Evolutionary conservation across 345 rosid species (phyloP).

Genomic region (Bruguiera gymnorhiza): DNA sequence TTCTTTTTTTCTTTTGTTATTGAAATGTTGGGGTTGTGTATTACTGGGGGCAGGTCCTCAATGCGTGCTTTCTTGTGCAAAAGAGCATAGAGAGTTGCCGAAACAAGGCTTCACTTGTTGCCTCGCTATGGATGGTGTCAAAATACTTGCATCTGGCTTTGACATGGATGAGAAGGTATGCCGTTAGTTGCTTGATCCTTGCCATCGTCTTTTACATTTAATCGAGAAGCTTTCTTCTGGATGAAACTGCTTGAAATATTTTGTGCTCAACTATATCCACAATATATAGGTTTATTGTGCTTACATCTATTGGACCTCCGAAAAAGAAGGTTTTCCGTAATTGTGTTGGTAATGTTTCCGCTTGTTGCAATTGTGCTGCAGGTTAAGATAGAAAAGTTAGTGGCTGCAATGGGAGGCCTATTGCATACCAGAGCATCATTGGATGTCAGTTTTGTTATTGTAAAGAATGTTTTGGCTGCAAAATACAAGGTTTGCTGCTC

Average conservation of each 20-base stretch:
- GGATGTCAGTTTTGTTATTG: slow-evolving; percentile 84
- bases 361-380: slow-evolving; percentile 38
- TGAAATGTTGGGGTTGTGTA: background rate
- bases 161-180: slow-evolving; percentile 76
- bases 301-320: too few species aligned
- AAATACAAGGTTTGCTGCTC: slow-evolving; percentile 73
- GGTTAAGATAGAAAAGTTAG: slow-evolving; percentile 72
- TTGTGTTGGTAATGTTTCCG: slow-evolving; percentile 1
- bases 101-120: slow-evolving; percentile 79
- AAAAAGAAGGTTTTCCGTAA: too few species aligned
- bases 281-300: too few species aligned
- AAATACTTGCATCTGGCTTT: slow-evolving; percentile 88
- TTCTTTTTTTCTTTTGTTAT: background rate
- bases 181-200: background rate
- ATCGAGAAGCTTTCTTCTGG: background rate
- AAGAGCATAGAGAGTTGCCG: slow-evolving; percentile 72
- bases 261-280: background rate
- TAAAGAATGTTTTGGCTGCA: slow-evolving; percentile 86
- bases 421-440: slow-evolving; percentile 51
- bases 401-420: slow-evolving; percentile 79
- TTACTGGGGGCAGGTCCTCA: slow-evolving; percentile 66
- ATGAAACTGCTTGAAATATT: background rate
- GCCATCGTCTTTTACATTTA: background rate
- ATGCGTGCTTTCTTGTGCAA: slow-evolving; percentile 84
- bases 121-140: slow-evolving; percentile 89